Base-by-base conservation (phyloP, 495 filamentous ascomycete genomes). In the Paragyromitra xinjiangensis region DNA sequence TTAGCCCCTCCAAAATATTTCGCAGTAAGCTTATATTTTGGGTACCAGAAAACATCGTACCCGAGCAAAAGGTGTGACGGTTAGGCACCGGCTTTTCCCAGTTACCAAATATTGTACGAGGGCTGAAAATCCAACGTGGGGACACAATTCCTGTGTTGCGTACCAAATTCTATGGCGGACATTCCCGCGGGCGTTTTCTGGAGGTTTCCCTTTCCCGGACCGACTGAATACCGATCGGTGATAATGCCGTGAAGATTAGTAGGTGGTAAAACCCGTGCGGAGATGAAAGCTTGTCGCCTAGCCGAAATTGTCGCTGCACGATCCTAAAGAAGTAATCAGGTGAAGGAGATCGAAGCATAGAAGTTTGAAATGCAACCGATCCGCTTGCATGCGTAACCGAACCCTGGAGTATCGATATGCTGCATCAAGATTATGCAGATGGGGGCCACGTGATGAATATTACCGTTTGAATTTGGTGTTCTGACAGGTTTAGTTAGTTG, bases 311-410 rank as follows among this genome's bases (percentile, higher is more conserved):
- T 48, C 34, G 40, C 68, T 53, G 61, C n/a, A 58, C 26, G 58
- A 73, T 50, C 74, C 69, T 50, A 59, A 64, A 73, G 53, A 50
- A 73, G 51, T 40, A 66, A 73, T 34, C 62, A 16, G 58, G 45
- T 42, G 6, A 51, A 45, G 66, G 22, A 53, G 58, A 59, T 76
- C 68, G 69, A 71, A 65, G 68, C 40, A 73, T 48, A 34, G 69
- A 65, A 58, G 45, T 65, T 76, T 72, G 50, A 61, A 73, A 73
- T 53, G 50, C 51, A 56, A 58, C 74, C 74, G 69, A 77, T 73
- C 69, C 61, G 61, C 61, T 65, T 73, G 74, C 69, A 77, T 77
- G 74, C 74, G 61, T 77, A 77, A 73, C 74, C 74, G 69, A 77
- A 77, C 69, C 44, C 51, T 29, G 7, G 73, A 64, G 73, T 73